These are phyloP conservation scores for Musa beccarii DNA, from an alignment of 176 grass and related monocot species.

Conservation along the genomic window DNA sequence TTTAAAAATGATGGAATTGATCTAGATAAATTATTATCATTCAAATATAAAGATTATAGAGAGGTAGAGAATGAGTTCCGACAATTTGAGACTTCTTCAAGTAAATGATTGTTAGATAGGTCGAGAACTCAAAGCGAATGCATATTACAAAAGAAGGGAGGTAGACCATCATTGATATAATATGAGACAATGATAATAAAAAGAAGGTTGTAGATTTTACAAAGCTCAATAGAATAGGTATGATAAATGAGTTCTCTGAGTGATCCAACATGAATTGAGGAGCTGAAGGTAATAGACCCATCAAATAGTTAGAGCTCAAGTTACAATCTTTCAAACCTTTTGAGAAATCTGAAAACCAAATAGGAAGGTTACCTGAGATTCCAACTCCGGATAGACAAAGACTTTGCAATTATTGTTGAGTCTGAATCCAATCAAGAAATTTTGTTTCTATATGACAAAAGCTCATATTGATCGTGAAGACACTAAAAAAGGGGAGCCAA, in stretches of 20 bases:
- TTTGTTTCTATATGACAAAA: too few relatives aligned
- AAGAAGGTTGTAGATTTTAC: neutral
- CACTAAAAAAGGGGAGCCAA: too few relatives aligned
- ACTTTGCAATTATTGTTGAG: too few relatives aligned
- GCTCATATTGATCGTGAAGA: too few relatives aligned
- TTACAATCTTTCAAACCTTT: too few relatives aligned
- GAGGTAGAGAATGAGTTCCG: neutral
- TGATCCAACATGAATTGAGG: neutral
- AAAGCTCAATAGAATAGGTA: neutral
- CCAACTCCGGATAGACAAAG: too few relatives aligned
- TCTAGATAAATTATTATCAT: slow-evolving; percentile 1
- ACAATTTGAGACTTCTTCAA: neutral
- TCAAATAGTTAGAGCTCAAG: too few relatives aligned
- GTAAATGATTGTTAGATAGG: neutral
- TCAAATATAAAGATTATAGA: slow-evolving; percentile 3
- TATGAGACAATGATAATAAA: neutral
- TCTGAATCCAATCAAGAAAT: too few relatives aligned
- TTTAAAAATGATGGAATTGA: neutral
- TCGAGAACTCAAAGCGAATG: neutral
- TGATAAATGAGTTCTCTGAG: neutral
- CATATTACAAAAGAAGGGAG: slow-evolving; percentile 1
- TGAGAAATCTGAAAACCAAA: too few relatives aligned
- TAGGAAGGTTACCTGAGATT: too few relatives aligned
- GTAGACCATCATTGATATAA: neutral
- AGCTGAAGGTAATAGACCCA: neutral